Evolutionary conservation across 1,284 basidiomycete species (phyloP).

Genomic region (Moniliophthora roreri): DNA sequence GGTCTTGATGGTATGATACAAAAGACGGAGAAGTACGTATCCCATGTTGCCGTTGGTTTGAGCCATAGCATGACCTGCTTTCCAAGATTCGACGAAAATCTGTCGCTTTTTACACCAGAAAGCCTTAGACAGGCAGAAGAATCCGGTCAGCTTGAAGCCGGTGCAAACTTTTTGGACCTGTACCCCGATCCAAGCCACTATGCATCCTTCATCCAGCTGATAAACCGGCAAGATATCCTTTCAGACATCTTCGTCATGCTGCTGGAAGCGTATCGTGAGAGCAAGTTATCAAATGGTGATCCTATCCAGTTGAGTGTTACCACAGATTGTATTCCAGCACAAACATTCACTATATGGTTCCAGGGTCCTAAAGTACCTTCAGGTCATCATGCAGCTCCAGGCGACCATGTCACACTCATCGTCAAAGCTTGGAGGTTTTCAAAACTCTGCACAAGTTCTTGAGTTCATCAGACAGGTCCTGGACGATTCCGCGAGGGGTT

Average conservation of each 20-base stretch:
- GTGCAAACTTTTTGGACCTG: constrained; percentile 62
- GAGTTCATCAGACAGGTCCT: constrained; percentile 77
- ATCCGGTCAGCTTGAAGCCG: constrained; percentile 44
- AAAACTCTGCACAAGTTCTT: constrained; percentile 70
- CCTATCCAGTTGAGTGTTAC: constrained; percentile 46
- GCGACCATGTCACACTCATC: constrained; percentile 54
- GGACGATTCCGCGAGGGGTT: constrained; percentile 27
- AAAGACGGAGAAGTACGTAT: constrained; percentile 38
- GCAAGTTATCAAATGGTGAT: constrained; percentile 38
- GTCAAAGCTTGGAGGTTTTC: constrained; percentile 66
- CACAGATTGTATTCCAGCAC: constrained; percentile 14
- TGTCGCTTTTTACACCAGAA: constrained; percentile 52
- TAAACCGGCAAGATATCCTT: constrained; percentile 69
- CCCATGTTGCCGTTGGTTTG: background rate
- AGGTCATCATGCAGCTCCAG: constrained; percentile 81
- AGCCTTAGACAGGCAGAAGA: constrained; percentile 41
- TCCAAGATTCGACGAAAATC: constrained; percentile 26
- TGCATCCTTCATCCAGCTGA: constrained; percentile 58
- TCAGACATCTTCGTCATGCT: constrained; percentile 73
- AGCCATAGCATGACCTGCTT: background rate
- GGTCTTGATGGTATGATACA: constrained; percentile 51
- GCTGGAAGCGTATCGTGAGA: constrained; percentile 67
- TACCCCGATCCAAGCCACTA: constrained; percentile 74
- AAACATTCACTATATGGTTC: background rate
- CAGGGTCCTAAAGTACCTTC: constrained; percentile 63